phyloP scores from a whole-genome alignment of 2,329 filamentous ascomycete genomes.

The Aspergillus carbonarius region DNA sequence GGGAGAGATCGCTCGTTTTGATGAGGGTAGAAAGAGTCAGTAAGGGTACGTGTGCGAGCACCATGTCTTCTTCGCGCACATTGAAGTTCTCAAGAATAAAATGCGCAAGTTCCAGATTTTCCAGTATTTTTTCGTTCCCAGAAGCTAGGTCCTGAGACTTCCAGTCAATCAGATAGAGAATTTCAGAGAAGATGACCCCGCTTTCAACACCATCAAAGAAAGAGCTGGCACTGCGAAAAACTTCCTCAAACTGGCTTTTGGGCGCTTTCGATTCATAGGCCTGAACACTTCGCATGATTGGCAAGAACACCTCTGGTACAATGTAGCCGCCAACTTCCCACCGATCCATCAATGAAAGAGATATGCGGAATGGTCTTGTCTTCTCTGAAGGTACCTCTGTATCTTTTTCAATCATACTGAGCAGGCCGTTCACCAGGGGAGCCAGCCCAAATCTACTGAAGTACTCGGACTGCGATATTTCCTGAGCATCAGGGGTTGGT shows the following conservation, averaged over 20 bases:
- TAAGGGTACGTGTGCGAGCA: slow-evolving; percentile 78
- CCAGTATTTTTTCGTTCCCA: slow-evolving; percentile 51
- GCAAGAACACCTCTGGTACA: slow-evolving; percentile 83
- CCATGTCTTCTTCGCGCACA: slow-evolving; percentile 92
- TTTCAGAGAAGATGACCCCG: slow-evolving; percentile 83
- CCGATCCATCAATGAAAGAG: slow-evolving; percentile 93
- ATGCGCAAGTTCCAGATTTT: slow-evolving; percentile 69
- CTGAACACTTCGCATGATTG: slow-evolving; percentile 77
- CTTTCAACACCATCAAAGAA: slow-evolving; percentile 99
- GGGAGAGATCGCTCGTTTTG: slow-evolving; percentile 43
- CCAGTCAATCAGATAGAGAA: slow-evolving; percentile 64
- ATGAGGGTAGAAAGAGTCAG: slow-evolving; percentile 64
- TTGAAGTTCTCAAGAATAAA: slow-evolving; percentile 91
- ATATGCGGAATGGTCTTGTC: slow-evolving; percentile 85
- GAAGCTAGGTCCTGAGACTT: slow-evolving; percentile 52
- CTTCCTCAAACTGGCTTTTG: slow-evolving; percentile 76
- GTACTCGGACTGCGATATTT: slow-evolving; percentile 68
- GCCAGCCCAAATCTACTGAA: slow-evolving; percentile 78
- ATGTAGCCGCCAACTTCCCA: slow-evolving; percentile 95
- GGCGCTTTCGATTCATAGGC: slow-evolving; percentile 67
- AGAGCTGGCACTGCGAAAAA: slow-evolving; percentile 86
- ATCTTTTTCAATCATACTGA: slow-evolving; percentile 69
- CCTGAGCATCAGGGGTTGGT: slow-evolving; percentile 35
- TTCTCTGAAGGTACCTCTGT: slow-evolving; percentile 62
- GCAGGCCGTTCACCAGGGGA: slow-evolving; percentile 69